These are phyloP conservation scores for Alternaria hordeiaustralica DNA, from an alignment of 2,329 filamentous ascomycete species.

Conservation along the genomic window DNA sequence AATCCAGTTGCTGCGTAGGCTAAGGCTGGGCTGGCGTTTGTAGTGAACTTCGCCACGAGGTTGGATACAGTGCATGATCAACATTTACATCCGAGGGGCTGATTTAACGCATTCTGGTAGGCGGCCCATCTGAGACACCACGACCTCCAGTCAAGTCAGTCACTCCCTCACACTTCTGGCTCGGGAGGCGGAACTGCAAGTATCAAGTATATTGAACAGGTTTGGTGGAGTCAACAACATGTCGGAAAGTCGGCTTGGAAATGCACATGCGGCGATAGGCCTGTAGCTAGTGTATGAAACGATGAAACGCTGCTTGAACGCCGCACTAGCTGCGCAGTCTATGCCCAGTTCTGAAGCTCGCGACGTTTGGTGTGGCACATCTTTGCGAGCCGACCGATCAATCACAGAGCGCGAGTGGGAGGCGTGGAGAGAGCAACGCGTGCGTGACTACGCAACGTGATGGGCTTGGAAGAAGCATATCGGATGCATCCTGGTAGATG, in stretches of 20 bases:
- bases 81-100: conserved; percentile 21
- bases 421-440: conserved; percentile 20
- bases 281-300: not conserved
- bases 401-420: conserved; percentile 19
- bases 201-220: conserved; percentile 1
- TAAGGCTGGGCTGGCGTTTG: not conserved
- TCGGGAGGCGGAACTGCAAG: not conserved
- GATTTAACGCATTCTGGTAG: conserved; percentile 14
- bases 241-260: not conserved
- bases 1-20: not conserved
- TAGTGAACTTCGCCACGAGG: conserved; percentile 27
- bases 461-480: conserved; percentile 15
- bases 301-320: not conserved
- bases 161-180: not conserved
- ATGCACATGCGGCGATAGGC: not conserved
- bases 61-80: conserved; percentile 12
- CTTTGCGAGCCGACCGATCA: conserved; percentile 23
- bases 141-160: conserved; percentile 1
- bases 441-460: conserved; percentile 38
- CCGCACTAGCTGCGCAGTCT: not conserved
- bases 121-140: conserved; percentile 24
- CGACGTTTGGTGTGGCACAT: conserved; percentile 24
- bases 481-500: conserved; percentile 17
- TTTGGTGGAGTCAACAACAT: not conserved
- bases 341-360: conserved; percentile 2